Evolutionary conservation across 176 grass and related monocot genomes (phyloP).

Genomic region (Sorghum bicolor): Sorghum_bicolor_NCBIv3 NC_012873.2:60285501-60286000

Average conservation of each 20-base stretch:
- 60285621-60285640: slow-evolving; percentile 48
- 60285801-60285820: slow-evolving; percentile 81
- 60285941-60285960: slow-evolving; percentile 76
- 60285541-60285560: slow-evolving; percentile 31
- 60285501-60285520: slow-evolving; percentile 36
- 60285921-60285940: slow-evolving; percentile 66
- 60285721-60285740: slow-evolving; percentile 76
- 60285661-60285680: slow-evolving; percentile 90
- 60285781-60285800: slow-evolving; percentile 83
- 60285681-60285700: slow-evolving; percentile 73
- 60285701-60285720: slow-evolving; percentile 80
- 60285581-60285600: slow-evolving; percentile 47
- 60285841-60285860: slow-evolving; percentile 89
- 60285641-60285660: slow-evolving; percentile 93
- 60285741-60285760: slow-evolving; percentile 69
- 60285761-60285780: slow-evolving; percentile 75
- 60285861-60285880: slow-evolving; percentile 93
- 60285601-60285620: slow-evolving; percentile 21
- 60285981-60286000: slow-evolving; percentile 84
- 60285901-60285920: slow-evolving; percentile 74
- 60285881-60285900: slow-evolving; percentile 88
- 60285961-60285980: slow-evolving; percentile 90
- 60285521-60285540: slow-evolving; percentile 36
- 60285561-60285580: slow-evolving; percentile 38
- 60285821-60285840: slow-evolving; percentile 74